phyloP scores from a whole-genome alignment of 305 asterid species.

The Solanum chacoense region DNA sequence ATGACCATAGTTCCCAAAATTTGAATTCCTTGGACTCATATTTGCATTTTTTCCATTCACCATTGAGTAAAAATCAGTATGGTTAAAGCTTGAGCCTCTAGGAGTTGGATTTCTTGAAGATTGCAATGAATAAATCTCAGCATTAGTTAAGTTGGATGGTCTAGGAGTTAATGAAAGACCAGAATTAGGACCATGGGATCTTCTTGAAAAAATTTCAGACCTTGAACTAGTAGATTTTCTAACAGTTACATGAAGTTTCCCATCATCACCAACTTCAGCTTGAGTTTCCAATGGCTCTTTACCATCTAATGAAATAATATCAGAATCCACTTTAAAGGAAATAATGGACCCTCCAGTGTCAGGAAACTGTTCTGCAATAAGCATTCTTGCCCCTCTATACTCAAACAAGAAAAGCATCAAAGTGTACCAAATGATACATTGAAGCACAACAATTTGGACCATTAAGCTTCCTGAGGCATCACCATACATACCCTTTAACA shows the following conservation, averaged over 20 bases:
- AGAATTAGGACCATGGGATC: slow-evolving; percentile 25
- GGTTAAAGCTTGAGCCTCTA: slow-evolving; percentile 38
- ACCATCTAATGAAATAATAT: slow-evolving; percentile 32
- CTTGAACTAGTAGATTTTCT: slow-evolving; percentile 37
- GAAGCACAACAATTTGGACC: slow-evolving; percentile 42
- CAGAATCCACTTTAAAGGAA: slow-evolving; percentile 37
- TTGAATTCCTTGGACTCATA: slow-evolving; percentile 34
- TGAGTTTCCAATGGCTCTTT: slow-evolving; percentile 38
- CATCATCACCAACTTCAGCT: slow-evolving; percentile 43
- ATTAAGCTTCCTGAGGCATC: slow-evolving; percentile 32
- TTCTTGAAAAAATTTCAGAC: slow-evolving; percentile 37
- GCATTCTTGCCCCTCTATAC: slow-evolving; percentile 38
- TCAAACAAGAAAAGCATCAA: slow-evolving; percentile 39
- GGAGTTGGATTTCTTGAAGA: slow-evolving; percentile 46
- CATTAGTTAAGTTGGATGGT: slow-evolving; percentile 38
- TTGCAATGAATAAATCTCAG: slow-evolving; percentile 37
- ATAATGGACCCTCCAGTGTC: slow-evolving; percentile 34
- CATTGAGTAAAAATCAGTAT: slow-evolving; percentile 37
- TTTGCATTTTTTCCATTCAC: slow-evolving; percentile 23
- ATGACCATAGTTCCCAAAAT: slow-evolving; percentile 25
- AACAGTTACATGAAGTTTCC: slow-evolving; percentile 39
- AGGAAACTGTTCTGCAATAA: slow-evolving; percentile 42
- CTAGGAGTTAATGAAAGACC: slow-evolving; percentile 38
- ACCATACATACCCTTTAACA: slow-evolving; percentile 40
- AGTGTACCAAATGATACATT: slow-evolving; percentile 43